These are phyloP conservation scores for Vigna hirtella DNA, from an alignment of 306 rosid species.

Conservation along the genomic window DNA sequence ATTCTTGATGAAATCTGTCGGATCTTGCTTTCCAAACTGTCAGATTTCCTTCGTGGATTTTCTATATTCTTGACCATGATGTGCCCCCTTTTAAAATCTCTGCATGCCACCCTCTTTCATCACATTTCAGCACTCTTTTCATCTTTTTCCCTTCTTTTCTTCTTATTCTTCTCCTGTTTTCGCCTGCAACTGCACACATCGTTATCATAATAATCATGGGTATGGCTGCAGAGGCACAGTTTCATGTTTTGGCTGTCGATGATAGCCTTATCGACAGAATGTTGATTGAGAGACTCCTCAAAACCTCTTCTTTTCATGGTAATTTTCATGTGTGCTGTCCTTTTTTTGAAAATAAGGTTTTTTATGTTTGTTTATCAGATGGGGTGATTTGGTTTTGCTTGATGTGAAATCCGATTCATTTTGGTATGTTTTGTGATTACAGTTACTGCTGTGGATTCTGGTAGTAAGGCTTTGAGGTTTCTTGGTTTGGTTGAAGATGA, in stretches of 20 bases:
- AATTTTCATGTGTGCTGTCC: neutral
- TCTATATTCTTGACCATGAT: constrained; percentile 52
- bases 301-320: constrained; percentile 89
- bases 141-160: neutral
- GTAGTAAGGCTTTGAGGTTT: constrained; percentile 74
- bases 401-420: constrained; percentile 20
- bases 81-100: constrained; percentile 54
- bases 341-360: neutral
- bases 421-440: constrained; percentile 32
- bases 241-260: constrained; percentile 92
- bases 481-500: constrained; percentile 72
- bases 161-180: constrained; percentile 3
- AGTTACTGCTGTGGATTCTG: constrained; percentile 92
- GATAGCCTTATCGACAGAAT: constrained; percentile 81
- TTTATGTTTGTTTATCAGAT: neutral
- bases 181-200: constrained; percentile 4
- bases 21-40: constrained; percentile 87
- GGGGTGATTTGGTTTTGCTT: neutral
- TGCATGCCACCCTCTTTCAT: constrained; percentile 41
- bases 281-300: constrained; percentile 85
- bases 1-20: constrained; percentile 76
- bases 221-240: constrained; percentile 59
- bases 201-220: constrained; percentile 53
- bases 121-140: constrained; percentile 23
- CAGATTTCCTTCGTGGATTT: constrained; percentile 65